Conservation (phyloP, 306 rosid genomes). For the Vigna radiata region DNA sequence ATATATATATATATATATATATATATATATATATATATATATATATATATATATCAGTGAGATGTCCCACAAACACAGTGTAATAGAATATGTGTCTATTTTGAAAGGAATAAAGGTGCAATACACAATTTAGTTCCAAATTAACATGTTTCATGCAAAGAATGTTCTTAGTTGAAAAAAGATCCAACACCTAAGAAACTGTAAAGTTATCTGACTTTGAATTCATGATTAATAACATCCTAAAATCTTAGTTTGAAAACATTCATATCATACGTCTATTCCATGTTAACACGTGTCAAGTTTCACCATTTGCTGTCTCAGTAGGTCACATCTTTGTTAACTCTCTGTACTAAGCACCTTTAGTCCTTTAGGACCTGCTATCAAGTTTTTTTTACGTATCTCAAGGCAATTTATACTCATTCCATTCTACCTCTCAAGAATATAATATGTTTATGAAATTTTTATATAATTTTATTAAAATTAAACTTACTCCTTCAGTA, state of each 20-base stretch:
- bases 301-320: background rate
- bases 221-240: constrained; percentile 1
- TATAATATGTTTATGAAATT: background rate
- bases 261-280: background rate
- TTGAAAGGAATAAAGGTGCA: background rate
- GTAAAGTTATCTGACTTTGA: background rate
- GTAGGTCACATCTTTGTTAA: background rate
- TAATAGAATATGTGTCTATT: background rate
- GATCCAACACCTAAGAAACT: background rate
- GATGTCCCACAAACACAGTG: background rate
- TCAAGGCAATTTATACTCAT: background rate
- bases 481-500: too few species aligned
- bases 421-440: background rate
- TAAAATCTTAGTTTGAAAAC: background rate
- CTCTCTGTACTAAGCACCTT: background rate
- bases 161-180: background rate
- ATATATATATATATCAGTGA: too few species aligned
- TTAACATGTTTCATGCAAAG: background rate
- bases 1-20: too few species aligned
- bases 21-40: too few species aligned
- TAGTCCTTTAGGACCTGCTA: too few species aligned
- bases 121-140: too few species aligned
- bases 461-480: background rate
- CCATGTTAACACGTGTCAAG: constrained; percentile 19
- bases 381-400: background rate